These are phyloP conservation scores for Boletus rex-veris DNA, from an alignment of 768 basidiomycete genomes.

Conservation along the genomic window DNA sequence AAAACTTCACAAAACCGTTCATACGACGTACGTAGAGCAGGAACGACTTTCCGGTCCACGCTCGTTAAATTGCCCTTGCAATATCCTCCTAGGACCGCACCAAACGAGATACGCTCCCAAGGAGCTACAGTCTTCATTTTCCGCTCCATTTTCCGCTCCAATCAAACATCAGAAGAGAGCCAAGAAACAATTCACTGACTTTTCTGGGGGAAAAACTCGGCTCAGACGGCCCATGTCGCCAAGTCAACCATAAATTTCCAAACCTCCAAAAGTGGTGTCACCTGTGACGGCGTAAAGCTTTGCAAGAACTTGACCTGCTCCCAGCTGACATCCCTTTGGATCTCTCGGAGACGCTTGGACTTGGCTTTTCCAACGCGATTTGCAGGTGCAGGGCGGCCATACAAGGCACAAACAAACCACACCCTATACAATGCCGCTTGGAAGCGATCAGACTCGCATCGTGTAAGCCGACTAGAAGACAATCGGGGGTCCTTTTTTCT, in stretches of 20 bases:
- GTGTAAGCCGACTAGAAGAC: slow-evolving; percentile 28
- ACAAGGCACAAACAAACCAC: slow-evolving; percentile 19
- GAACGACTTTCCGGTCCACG: slow-evolving; percentile 9
- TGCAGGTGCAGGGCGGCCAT: slow-evolving; percentile 11
- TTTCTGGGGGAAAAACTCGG: slow-evolving; percentile 8
- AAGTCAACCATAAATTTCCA: slow-evolving; percentile 10
- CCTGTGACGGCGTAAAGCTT: not conserved
- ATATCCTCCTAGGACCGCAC: slow-evolving; percentile 7
- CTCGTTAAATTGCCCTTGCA: slow-evolving; percentile 7
- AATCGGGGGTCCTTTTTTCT: slow-evolving; percentile 39
- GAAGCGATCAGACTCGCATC: slow-evolving; percentile 33
- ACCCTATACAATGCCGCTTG: slow-evolving; percentile 28
- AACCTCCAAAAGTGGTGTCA: not conserved
- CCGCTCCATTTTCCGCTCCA: not conserved
- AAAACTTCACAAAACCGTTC: slow-evolving; percentile 8
- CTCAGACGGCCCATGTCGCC: slow-evolving; percentile 6
- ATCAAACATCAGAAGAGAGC: not conserved
- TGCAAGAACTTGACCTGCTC: slow-evolving; percentile 9
- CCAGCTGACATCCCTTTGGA: not conserved
- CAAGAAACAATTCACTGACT: not conserved
- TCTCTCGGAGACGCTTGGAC: slow-evolving; percentile 2
- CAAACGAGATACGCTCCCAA: slow-evolving; percentile 12
- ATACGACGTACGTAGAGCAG: slow-evolving; percentile 1
- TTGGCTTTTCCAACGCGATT: slow-evolving; percentile 10
- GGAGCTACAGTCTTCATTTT: slow-evolving; percentile 1